Evolutionary conservation across 2,329 filamentous ascomycete genomes (phyloP).

Genomic region (Botryotinia calthae): DNA sequence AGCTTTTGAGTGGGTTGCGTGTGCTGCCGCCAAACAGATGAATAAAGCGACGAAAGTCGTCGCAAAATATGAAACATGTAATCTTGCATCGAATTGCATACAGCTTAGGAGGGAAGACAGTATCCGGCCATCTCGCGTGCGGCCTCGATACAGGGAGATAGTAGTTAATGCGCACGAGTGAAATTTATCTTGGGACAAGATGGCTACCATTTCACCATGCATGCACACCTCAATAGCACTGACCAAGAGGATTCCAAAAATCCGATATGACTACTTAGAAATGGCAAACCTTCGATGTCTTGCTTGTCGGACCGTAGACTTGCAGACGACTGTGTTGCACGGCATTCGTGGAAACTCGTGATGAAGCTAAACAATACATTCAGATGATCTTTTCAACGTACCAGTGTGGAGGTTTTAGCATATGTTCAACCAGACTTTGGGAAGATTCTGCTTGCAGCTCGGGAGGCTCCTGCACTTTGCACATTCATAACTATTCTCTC

Average conservation of each 20-base stretch:
- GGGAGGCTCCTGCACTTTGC: not conserved
- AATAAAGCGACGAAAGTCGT: not conserved
- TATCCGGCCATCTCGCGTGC: not conserved
- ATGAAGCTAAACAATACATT: not conserved
- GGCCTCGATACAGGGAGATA: not conserved
- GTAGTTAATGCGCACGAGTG: not conserved
- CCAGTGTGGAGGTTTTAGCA: not conserved
- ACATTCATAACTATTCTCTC: not conserved
- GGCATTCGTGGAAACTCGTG: not conserved
- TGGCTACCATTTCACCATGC: not conserved
- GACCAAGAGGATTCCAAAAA: not conserved
- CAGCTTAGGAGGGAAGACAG: not conserved
- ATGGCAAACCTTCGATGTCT: not conserved
- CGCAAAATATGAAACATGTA: not conserved
- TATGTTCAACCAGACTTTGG: not conserved
- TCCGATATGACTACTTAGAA: not conserved
- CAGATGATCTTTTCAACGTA: not conserved
- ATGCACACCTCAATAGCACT: conserved; percentile 8
- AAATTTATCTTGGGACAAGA: not conserved
- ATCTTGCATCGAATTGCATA: not conserved
- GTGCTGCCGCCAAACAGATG: not conserved
- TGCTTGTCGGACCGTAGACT: not conserved
- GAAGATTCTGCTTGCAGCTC: not conserved
- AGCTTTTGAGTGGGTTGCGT: not conserved
- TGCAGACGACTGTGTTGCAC: not conserved